A percentile compares a stretch with the other conserved stretches of the same genome.
Evolutionary conservation across 176 grass and related monocot species (phyloP).

Genomic region (Phoenix dactylifera): DNA sequence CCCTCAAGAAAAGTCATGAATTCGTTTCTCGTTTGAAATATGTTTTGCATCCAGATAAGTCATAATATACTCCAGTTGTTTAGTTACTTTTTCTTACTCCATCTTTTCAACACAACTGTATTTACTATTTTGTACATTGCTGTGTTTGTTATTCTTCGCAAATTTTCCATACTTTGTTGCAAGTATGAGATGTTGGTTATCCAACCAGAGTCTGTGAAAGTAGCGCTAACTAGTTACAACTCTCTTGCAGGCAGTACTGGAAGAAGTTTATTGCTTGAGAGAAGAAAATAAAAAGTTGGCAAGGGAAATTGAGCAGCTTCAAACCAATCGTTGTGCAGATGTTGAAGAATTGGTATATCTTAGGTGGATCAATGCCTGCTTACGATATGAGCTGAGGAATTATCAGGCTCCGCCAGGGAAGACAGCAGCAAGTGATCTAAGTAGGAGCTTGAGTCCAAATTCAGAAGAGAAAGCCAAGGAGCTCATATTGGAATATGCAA

Average conservation of each 20-base stretch:
- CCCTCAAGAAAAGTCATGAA: too few relatives aligned
- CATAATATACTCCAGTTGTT: too few relatives aligned
- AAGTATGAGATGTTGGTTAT: slow-evolving; percentile 5
- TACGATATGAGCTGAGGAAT: slow-evolving; percentile 57
- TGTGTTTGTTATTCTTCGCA: too few relatives aligned
- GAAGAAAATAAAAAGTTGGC: slow-evolving; percentile 47
- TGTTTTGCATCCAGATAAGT: too few relatives aligned
- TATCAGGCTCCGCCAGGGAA: slow-evolving; percentile 7
- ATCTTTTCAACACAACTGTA: too few relatives aligned
- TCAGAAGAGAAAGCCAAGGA: slow-evolving; percentile 65
- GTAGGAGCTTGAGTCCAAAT: slow-evolving; percentile 57
- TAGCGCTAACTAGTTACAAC: not conserved
- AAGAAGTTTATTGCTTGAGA: slow-evolving; percentile 31
- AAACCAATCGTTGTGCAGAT: slow-evolving; percentile 39
- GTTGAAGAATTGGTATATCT: slow-evolving; percentile 89
- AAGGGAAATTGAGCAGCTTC: slow-evolving; percentile 61
- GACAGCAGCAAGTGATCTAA: slow-evolving; percentile 49
- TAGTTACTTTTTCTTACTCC: too few relatives aligned
- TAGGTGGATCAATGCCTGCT: slow-evolving; percentile 82
- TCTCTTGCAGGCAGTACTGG: slow-evolving; percentile 24
- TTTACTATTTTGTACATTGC: too few relatives aligned
- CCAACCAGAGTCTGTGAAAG: slow-evolving; percentile 7
- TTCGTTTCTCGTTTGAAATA: too few relatives aligned
- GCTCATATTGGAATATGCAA: slow-evolving; percentile 60
- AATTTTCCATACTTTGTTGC: too few relatives aligned